Evolutionary conservation across 306 rosid species (phyloP).

Genomic region (Prunus mongolica): DNA sequence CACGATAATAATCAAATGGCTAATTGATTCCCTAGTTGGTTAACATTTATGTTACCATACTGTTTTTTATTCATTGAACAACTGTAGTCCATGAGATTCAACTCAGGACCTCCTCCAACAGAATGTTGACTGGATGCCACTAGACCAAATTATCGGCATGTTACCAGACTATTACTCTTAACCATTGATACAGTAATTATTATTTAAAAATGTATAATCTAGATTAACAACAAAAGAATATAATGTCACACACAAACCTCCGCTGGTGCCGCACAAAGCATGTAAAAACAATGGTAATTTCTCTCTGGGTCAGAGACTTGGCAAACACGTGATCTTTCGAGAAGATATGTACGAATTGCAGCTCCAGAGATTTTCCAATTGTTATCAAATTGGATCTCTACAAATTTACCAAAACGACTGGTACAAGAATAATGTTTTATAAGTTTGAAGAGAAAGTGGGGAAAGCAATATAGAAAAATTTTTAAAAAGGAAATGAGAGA

Average conservation of each 20-base stretch:
- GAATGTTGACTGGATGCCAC: neutral
- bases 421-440: conserved; percentile 15
- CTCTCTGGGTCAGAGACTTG: conserved; percentile 88
- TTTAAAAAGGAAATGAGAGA: neutral
- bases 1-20: too few species aligned
- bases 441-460: conserved; percentile 18
- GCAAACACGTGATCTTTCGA: conserved; percentile 85
- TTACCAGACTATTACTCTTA: neutral
- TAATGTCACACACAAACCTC: conserved; percentile 35
- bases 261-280: conserved; percentile 86
- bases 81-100: neutral
- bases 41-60: neutral
- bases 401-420: conserved; percentile 95
- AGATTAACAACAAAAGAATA: neutral
- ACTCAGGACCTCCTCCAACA: neutral
- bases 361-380: conserved; percentile 84
- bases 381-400: conserved; percentile 87
- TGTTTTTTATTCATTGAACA: neutral
- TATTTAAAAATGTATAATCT: too few species aligned
- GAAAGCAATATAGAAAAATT: conserved; percentile 3
- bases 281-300: conserved; percentile 91
- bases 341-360: conserved; percentile 87
- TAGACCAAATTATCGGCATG: neutral
- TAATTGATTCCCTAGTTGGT: neutral
- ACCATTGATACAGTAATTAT: neutral